These are phyloP conservation scores for Thelephora terrestris DNA, from an alignment of 1,284 basidiomycete genomes.

Conservation along the genomic window DNA sequence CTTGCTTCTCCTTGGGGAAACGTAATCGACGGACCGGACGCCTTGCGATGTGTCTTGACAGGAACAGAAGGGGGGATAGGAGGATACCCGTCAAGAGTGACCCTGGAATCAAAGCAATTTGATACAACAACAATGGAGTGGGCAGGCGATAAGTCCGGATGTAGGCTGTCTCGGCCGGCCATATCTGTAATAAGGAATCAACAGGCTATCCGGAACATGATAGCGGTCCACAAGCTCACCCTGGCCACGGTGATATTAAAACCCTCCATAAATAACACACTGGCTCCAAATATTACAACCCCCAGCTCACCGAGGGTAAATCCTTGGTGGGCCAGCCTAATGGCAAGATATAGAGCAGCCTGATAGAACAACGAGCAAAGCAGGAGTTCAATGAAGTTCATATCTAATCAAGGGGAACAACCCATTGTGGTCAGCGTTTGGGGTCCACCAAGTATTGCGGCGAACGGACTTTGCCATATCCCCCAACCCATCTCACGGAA, in stretches of 20 bases:
- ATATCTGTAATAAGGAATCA: slow-evolving; percentile 43
- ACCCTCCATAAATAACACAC: slow-evolving; percentile 79
- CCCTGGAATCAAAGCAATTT: slow-evolving; percentile 89
- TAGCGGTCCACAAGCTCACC: slow-evolving; percentile 32
- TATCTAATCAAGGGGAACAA: slow-evolving; percentile 35
- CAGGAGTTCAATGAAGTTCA: slow-evolving; percentile 71
- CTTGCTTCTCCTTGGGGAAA: slow-evolving; percentile 81
- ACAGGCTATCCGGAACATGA: not conserved
- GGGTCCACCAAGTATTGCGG: not conserved
- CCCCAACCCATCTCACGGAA: slow-evolving; percentile 33
- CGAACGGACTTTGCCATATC: slow-evolving; percentile 56
- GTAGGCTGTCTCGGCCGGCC: slow-evolving; percentile 72
- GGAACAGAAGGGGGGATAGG: slow-evolving; percentile 87
- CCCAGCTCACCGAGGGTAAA: slow-evolving; percentile 94
- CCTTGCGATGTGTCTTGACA: slow-evolving; percentile 89
- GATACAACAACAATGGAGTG: slow-evolving; percentile 86
- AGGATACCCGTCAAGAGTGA: slow-evolving; percentile 88
- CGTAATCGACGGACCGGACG: slow-evolving; percentile 83
- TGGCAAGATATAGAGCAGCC: slow-evolving; percentile 80
- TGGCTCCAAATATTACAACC: slow-evolving; percentile 81
- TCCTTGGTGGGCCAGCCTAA: slow-evolving; percentile 83
- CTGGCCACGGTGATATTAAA: slow-evolving; percentile 73
- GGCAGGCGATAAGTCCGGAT: slow-evolving; percentile 92
- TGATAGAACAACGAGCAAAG: slow-evolving; percentile 82
- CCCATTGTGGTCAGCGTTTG: not conserved